phyloP scores from a whole-genome alignment of 345 rosid genomes.

The Eucalyptus curtisii region DNA sequence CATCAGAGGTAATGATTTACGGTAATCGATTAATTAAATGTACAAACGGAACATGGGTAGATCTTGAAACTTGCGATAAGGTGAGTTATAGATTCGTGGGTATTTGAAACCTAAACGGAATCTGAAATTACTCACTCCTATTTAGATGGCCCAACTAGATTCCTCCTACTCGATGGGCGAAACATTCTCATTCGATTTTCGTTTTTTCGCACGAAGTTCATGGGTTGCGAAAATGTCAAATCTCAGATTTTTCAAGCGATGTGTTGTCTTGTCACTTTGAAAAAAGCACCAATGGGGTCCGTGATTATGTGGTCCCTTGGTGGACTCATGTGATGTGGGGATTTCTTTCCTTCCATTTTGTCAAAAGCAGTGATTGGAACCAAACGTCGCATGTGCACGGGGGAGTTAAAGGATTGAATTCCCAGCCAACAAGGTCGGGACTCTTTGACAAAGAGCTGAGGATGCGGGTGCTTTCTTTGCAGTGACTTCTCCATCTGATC shows the following conservation, averaged over 20 bases:
- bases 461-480: not conserved
- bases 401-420: not conserved
- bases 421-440: not conserved
- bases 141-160: accelerated
- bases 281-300: not conserved
- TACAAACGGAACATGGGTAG: accelerated
- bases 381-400: not conserved
- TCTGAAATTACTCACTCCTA: too few relatives aligned
- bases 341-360: not conserved
- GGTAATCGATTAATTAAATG: too few relatives aligned
- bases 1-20: accelerated
- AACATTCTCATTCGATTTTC: not conserved
- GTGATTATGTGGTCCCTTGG: not conserved
- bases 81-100: accelerated
- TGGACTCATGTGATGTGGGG: not conserved
- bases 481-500: not conserved
- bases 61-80: accelerated
- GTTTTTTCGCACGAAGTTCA: accelerated
- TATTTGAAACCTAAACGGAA: accelerated
- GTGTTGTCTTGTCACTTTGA: too few relatives aligned
- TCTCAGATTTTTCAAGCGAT: not conserved
- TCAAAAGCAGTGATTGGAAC: not conserved
- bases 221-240: not conserved
- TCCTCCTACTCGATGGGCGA: not conserved
- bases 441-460: not conserved